These are phyloP conservation scores for Mycena galopus DNA, from an alignment of 768 basidiomycete genomes.

Conservation along the genomic window DNA sequence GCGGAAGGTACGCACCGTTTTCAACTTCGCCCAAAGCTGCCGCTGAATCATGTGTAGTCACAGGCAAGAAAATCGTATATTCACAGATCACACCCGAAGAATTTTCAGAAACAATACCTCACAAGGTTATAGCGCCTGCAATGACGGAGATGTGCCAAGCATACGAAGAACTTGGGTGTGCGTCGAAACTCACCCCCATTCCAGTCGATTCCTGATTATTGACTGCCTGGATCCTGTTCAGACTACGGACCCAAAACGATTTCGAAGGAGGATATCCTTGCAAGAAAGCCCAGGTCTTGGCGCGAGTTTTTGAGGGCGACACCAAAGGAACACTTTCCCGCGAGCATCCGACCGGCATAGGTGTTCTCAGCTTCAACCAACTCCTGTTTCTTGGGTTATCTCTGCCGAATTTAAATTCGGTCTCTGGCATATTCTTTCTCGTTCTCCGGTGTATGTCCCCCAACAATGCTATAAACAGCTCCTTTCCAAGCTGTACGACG, in stretches of 20 bases:
- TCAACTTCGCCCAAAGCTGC: no score
- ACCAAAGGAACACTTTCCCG: conserved; percentile 1
- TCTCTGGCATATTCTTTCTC: no score
- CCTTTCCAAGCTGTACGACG: no score
- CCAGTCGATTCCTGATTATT: neutral
- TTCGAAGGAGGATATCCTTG: conserved; percentile 4
- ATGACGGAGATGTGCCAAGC: conserved; percentile 11
- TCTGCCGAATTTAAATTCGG: no score
- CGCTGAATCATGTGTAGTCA: neutral
- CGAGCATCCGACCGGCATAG: neutral
- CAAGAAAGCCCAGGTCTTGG: conserved; percentile 4
- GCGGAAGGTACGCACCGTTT: neutral
- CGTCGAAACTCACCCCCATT: neutral
- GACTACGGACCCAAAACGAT: conserved; percentile 7
- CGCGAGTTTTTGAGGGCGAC: neutral
- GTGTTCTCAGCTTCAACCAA: no score
- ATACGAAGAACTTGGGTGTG: conserved; percentile 20
- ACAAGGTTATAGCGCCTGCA: neutral
- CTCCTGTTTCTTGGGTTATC: no score
- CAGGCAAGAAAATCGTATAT: conserved; percentile 17
- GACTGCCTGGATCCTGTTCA: neutral
- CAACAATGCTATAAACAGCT: no score
- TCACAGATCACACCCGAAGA: neutral
- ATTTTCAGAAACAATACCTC: neutral
- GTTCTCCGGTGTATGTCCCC: no score